phyloP scores from a whole-genome alignment of 495 filamentous ascomycete genomes.

The Tuber calosporum region DNA sequence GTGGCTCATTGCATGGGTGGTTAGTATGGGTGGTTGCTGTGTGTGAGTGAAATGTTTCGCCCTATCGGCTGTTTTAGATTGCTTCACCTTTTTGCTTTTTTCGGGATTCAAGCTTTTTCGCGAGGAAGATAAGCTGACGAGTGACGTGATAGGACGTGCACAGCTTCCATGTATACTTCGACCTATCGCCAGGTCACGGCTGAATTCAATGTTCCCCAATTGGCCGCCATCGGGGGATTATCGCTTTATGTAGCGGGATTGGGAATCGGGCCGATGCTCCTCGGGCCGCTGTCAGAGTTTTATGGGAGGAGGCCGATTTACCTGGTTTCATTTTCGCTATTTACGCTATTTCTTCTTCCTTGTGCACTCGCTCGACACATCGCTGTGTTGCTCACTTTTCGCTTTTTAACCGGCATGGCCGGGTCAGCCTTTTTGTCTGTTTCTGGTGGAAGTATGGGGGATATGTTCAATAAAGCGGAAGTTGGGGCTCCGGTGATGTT shows the following conservation, averaged over 20 bases:
- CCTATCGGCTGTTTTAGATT: constrained; percentile 4
- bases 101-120: not conserved
- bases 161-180: constrained; percentile 80
- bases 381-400: constrained; percentile 68
- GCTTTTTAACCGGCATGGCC: constrained; percentile 78
- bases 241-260: constrained; percentile 72
- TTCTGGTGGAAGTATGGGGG: constrained; percentile 83
- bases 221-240: constrained; percentile 71
- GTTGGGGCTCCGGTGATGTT: constrained; percentile 69
- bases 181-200: constrained; percentile 73
- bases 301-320: constrained; percentile 85
- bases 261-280: constrained; percentile 44
- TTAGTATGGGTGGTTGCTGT: constrained; percentile 65
- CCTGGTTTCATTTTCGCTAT: constrained; percentile 65
- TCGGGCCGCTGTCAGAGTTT: constrained; percentile 59
- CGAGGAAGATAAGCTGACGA: not conserved
- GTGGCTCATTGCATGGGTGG: constrained; percentile 71
- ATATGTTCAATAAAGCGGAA: constrained; percentile 70
- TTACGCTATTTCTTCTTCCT: constrained; percentile 80
- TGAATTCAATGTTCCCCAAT: constrained; percentile 63
- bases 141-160: constrained; percentile 58
- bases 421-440: constrained; percentile 86
- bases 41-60: constrained; percentile 58
- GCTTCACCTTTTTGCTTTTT: constrained; percentile 3
- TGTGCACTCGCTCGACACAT: constrained; percentile 81